Conservation (phyloP, 2,329 filamentous ascomycete genomes). For the Chaetomium globosum region DNA sequence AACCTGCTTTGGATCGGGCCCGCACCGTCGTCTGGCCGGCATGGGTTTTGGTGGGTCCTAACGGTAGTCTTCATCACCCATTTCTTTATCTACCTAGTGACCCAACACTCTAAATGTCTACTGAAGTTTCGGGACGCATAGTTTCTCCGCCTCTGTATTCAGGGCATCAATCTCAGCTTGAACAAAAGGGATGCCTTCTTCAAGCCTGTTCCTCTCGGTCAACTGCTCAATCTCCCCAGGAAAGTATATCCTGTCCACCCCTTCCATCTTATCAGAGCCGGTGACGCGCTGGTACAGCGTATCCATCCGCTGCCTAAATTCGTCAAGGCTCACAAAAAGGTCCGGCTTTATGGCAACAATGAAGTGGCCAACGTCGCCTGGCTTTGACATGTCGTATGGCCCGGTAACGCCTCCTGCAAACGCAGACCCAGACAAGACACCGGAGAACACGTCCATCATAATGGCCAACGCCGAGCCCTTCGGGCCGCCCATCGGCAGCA, state of each 20-base stretch:
- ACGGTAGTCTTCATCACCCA: neutral
- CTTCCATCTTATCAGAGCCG: constrained; percentile 56
- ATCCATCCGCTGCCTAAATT: constrained; percentile 66
- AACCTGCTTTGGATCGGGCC: no score
- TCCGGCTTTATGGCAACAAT: constrained; percentile 73
- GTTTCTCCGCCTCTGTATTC: constrained; percentile 55
- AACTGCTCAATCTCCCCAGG: constrained; percentile 65
- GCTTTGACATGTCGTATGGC: constrained; percentile 71
- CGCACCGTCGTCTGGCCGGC: neutral
- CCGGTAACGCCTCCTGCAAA: constrained; percentile 77
- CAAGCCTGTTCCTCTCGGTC: constrained; percentile 53
- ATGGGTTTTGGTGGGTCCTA: no score
- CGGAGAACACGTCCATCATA: constrained; percentile 90
- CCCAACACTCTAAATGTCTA: neutral
- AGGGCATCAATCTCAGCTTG: constrained; percentile 58
- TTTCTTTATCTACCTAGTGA: neutral
- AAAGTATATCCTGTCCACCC: constrained; percentile 62
- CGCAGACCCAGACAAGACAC: constrained; percentile 73
- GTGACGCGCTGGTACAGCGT: constrained; percentile 58
- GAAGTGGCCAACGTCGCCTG: constrained; percentile 75
- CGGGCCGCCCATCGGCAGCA: constrained; percentile 83
- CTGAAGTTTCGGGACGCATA: constrained; percentile 42
- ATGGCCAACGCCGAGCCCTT: constrained; percentile 77
- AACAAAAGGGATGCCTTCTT: constrained; percentile 61
- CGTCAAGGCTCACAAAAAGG: constrained; percentile 69